Base-by-base conservation (phyloP, 306 rosid species). In the Prunus mira region DNA sequence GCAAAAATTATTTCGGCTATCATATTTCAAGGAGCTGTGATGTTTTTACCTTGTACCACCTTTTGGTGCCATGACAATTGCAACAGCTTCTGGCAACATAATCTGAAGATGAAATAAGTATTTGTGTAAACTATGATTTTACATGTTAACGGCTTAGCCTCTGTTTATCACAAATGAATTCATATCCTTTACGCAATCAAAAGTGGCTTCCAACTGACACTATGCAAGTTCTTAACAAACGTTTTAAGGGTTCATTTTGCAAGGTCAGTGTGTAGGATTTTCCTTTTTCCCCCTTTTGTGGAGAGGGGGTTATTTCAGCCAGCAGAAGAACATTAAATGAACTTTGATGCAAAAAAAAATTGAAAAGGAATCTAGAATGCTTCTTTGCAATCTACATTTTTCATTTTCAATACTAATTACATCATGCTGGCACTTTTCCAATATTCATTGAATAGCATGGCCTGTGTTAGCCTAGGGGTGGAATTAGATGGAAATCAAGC, bases 31-130 rank as follows among this genome's bases (percentile, higher is more conserved):
- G 49, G 52, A 69, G 17, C 25, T n/a, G 60, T 58, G 45, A 58
- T 78, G 76, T 67, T 64, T 87, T 85, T 86, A 95, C 97, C 90
- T 92, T 25, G 92, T 71, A 73, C 84, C 84, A 83, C 91, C 98
- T 76, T 24, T 82, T 50, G 98, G 98, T 6, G 98, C 98, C 98
- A 95, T 95, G 83, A 95, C 97, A 80, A 95, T 92, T 34, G 98
- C 98, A 67, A 95, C 97, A 72, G 98, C 62, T 87, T 95, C 98
- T 4, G 97, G 98, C 90, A 92, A 85, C 98, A 95, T 95, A 78
- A 92, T 91, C 98, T 95, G 80, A 57, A 78, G 58, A 81, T 75
- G 65, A 56, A 63, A 76, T 24, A 65, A 72, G 73, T 58, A 79
- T 51, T 69, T 65, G 49, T 64, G 49, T 71, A 61, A 67, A 47